These are phyloP conservation scores for Phytophthora capsici DNA, from an alignment of 352 stramenopile genomes.

Conservation along the genomic window DNA sequence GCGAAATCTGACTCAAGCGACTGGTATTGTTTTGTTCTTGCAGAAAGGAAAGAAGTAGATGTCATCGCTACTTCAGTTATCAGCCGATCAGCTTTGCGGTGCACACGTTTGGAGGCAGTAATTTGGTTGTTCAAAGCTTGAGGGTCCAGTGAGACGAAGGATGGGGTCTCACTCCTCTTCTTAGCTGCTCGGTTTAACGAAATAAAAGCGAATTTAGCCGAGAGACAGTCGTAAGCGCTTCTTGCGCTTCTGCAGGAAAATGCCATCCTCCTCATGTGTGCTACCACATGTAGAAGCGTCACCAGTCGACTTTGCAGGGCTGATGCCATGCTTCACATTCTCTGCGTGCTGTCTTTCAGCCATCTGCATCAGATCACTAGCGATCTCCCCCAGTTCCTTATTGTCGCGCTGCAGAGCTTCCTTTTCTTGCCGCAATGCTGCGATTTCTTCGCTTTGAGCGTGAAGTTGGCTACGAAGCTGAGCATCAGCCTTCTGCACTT, in stretches of 20 bases:
- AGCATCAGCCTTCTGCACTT: conserved; percentile 65
- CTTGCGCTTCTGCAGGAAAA: conserved; percentile 48
- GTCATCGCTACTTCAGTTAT: conserved; percentile 28
- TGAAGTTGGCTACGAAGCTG: conserved; percentile 61
- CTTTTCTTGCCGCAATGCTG: conserved; percentile 41
- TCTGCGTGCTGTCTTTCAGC: conserved; percentile 61
- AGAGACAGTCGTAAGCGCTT: conserved; percentile 52
- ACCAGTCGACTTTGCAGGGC: conserved; percentile 36
- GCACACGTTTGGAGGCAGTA: conserved; percentile 21
- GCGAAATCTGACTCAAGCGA: conserved; percentile 12
- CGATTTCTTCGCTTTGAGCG: conserved; percentile 49
- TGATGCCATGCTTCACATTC: conserved; percentile 23
- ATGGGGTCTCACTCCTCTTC: conserved; percentile 7
- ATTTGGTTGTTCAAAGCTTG: conserved; percentile 25
- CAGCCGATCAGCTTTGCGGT: conserved; percentile 16
- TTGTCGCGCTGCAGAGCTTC: conserved; percentile 51
- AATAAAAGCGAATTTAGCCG: conserved; percentile 33
- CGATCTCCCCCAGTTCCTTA: conserved; percentile 63
- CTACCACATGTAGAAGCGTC: conserved; percentile 12
- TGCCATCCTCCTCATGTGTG: conserved; percentile 34
- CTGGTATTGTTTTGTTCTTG: conserved; percentile 11
- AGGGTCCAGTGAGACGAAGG: conserved; percentile 19
- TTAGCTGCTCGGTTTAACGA: conserved; percentile 30
- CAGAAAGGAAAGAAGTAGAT: conserved; percentile 59
- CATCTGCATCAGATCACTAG: conserved; percentile 75